Evolutionary conservation across 345 rosid genomes (phyloP).

Genomic region (Brassica rapa): DNA sequence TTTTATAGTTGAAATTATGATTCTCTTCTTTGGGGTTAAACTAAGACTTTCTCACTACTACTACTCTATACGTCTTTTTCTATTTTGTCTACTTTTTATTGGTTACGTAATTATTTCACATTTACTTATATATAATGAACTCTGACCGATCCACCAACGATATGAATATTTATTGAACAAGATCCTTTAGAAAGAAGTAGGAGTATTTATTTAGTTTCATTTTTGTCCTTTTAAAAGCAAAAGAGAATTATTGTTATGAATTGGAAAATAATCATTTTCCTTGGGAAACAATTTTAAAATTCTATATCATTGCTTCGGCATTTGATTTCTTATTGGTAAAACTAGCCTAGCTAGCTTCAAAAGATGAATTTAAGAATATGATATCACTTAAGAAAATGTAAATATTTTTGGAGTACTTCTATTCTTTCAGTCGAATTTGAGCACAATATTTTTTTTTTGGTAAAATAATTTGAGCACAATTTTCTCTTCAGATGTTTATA

Average conservation of each 20-base stretch:
- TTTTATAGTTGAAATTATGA: conserved; percentile 27
- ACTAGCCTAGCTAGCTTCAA: conserved; percentile 2
- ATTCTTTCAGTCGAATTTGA: not conserved
- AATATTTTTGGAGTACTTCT: not conserved
- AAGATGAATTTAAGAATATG: not conserved
- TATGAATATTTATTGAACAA: not conserved
- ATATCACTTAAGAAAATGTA: not conserved
- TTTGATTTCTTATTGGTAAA: conserved; percentile 27
- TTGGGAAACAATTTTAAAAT: conserved; percentile 36
- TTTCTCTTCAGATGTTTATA: too few relatives aligned
- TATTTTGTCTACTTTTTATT: not conserved
- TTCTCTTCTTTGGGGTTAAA: not conserved
- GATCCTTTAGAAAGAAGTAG: not conserved
- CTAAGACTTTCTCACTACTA: conserved; percentile 37
- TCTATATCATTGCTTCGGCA: conserved; percentile 28
- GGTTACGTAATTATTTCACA: not conserved
- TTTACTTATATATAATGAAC: not conserved
- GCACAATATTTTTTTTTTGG: too few relatives aligned
- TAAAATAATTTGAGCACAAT: too few relatives aligned
- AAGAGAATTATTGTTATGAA: conserved; percentile 11
- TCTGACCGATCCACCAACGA: conserved; percentile 37
- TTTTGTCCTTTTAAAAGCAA: not conserved
- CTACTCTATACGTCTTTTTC: conserved; percentile 34
- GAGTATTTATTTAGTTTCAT: conserved; percentile 1
- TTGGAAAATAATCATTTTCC: conserved; percentile 29